Evolutionary conservation across 2,329 filamentous ascomycete genomes (phyloP).

Genomic region (Aureobasidium uvarum): DNA sequence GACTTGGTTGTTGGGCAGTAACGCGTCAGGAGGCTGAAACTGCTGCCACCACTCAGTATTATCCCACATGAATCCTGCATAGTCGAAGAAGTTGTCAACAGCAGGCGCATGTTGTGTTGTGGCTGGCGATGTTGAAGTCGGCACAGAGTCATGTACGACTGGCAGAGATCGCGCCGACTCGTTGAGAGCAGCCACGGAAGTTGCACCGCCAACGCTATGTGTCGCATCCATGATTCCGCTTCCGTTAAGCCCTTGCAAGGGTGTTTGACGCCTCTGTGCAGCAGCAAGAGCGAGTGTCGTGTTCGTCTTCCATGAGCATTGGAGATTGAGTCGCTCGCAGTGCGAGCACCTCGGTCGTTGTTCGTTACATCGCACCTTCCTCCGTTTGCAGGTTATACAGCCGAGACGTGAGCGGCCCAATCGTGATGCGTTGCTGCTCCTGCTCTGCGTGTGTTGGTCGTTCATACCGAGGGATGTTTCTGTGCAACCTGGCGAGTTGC

Average conservation of each 20-base stretch:
- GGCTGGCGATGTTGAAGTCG: neutral
- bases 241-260: too few relatives aligned
- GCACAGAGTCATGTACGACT: neutral
- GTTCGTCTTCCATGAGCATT: slow-evolving; percentile 48
- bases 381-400: slow-evolving; percentile 39
- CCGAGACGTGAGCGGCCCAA: neutral
- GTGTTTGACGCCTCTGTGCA: neutral
- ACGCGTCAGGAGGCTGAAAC: neutral
- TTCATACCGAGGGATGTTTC: neutral
- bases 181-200: neutral
- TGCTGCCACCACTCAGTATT: slow-evolving; percentile 15
- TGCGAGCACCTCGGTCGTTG: slow-evolving; percentile 51
- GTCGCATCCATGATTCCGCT: neutral
- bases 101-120: neutral
- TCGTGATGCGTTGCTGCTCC: neutral
- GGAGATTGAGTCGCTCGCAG: slow-evolving; percentile 51
- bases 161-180: neutral
- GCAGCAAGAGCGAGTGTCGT: neutral
- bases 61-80: slow-evolving; percentile 16
- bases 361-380: slow-evolving; percentile 55
- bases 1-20: neutral
- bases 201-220: neutral
- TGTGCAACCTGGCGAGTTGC: too few relatives aligned
- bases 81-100: slow-evolving; percentile 23
- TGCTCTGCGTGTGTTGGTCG: neutral